Evolutionary conservation across 192 early-diverging fungal genomes (phyloP).

Genomic region (Diversispora eburnea): DNA sequence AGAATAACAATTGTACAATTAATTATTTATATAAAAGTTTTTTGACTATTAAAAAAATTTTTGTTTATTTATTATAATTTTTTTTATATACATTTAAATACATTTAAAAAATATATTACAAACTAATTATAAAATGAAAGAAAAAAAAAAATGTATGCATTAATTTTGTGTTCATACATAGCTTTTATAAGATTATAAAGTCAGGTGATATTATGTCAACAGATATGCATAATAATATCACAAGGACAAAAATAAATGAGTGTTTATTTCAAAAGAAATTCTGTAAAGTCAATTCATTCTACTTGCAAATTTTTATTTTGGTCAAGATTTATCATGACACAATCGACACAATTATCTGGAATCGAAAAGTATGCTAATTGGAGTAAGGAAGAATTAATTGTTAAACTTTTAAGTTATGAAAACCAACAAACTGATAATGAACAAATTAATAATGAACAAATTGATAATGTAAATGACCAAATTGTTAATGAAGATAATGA

Average conservation of each 20-base stretch:
- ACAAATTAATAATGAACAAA: background rate
- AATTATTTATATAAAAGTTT: too few species aligned
- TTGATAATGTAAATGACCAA: background rate
- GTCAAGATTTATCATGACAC: background rate
- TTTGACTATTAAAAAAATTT: too few species aligned
- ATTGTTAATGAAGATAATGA: background rate
- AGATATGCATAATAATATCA: background rate
- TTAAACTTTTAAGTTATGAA: slow-evolving; percentile 8
- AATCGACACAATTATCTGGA: background rate
- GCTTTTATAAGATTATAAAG: background rate
- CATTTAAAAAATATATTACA: too few species aligned
- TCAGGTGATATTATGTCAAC: background rate
- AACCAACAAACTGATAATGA: background rate
- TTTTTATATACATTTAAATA: too few species aligned
- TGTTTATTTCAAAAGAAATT: background rate
- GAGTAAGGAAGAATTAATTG: slow-evolving; percentile 18
- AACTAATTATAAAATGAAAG: too few species aligned
- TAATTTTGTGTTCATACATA: too few species aligned
- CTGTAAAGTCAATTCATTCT: background rate
- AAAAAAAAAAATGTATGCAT: too few species aligned
- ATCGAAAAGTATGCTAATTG: slow-evolving; percentile 1
- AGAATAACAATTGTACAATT: too few species aligned
- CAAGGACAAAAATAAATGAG: background rate
- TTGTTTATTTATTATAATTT: too few species aligned
- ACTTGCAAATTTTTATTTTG: background rate